A percentile compares a stretch with the other conserved stretches of the same genome.
Conservation (phyloP, 306 rosid species). For the Begonia fuchsioides region DNA sequence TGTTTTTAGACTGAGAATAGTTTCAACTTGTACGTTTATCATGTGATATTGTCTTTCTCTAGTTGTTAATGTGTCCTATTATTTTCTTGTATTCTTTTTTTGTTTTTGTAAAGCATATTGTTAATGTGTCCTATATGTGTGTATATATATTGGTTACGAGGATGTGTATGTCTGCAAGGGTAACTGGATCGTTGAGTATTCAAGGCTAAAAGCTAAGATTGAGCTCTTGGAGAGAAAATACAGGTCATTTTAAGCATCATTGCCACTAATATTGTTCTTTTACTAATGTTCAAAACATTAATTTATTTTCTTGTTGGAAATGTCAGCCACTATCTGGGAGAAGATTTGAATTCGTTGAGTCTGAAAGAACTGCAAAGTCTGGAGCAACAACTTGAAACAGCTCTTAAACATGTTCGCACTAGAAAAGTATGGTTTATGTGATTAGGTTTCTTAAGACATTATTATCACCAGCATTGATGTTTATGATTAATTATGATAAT, state of each 20-base stretch:
- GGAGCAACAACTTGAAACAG: constrained; percentile 68
- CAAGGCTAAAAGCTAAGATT: constrained; percentile 47
- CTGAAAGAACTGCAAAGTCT: constrained; percentile 54
- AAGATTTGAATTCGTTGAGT: constrained; percentile 54
- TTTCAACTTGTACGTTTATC: too few relatives aligned
- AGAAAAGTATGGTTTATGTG: constrained; percentile 29
- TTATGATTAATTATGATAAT: too few relatives aligned
- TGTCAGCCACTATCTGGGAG: constrained; percentile 63
- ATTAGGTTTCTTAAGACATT: background rate
- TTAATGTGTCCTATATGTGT: background rate
- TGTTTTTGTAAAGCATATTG: background rate
- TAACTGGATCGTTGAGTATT: constrained; percentile 59
- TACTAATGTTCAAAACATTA: background rate
- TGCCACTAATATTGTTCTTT: background rate
- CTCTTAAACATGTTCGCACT: constrained; percentile 55
- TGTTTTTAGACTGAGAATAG: too few relatives aligned
- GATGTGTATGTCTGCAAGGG: constrained; percentile 21
- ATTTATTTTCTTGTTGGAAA: background rate
- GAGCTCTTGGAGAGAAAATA: constrained; percentile 61
- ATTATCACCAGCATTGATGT: too few relatives aligned
- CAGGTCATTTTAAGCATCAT: constrained; percentile 17
- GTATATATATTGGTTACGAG: background rate
- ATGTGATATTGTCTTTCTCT: too few relatives aligned
- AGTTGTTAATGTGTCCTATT: too few relatives aligned
- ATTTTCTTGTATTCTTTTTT: too few relatives aligned